Base-by-base conservation (phyloP, 768 basidiomycete species). In the Lactarius sp. region DNA sequence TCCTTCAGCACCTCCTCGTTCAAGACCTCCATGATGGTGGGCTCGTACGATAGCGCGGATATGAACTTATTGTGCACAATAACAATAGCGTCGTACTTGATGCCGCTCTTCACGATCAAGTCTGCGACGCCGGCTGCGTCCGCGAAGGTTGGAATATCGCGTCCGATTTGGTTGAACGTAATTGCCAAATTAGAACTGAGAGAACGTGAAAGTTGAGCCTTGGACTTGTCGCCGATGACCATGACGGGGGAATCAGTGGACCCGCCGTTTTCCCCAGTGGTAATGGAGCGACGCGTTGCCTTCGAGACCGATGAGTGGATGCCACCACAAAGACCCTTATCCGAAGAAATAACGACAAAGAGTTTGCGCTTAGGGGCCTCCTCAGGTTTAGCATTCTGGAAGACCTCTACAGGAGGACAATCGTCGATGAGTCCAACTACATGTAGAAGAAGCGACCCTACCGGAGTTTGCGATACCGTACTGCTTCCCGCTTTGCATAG, bases 311-410 rank as follows among this genome's bases (percentile, higher is more conserved):
- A 94, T 47, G 96, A 98, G 81, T 98, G 96, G 72, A 99, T 96
- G 83, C 97, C 96, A 78, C 97, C 96, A 73, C 96, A 99, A 62
- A 99, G 92, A 78, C 97, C 96, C 79, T 95, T 94, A 86, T 98
- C 96, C 60, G 96, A 98, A 52, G 96, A 97, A 72, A 97, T 77
- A 74, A 95, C 92, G 69, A 98, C 75, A 80, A 96, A 94, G 69
- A 98, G 92, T 73, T 90, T 91, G 74, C 83, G 85, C 72, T 86
- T 81, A 51, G 84, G 79, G 22, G 85, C 79, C 47, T 83, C 79
- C 72, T 92, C 89, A 13, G 87, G 79, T 33, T 84, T 74, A 7
- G 87, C 78, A 76, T 96, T 83, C 61, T 85, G 80, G 79, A 95
- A 97, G 70, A 98, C 84, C 84, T 97, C 94, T 94, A 76, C 42